Base-by-base conservation (phyloP, 106 monocot genomes). In the Dendrobium chrysotoxum region DNA sequence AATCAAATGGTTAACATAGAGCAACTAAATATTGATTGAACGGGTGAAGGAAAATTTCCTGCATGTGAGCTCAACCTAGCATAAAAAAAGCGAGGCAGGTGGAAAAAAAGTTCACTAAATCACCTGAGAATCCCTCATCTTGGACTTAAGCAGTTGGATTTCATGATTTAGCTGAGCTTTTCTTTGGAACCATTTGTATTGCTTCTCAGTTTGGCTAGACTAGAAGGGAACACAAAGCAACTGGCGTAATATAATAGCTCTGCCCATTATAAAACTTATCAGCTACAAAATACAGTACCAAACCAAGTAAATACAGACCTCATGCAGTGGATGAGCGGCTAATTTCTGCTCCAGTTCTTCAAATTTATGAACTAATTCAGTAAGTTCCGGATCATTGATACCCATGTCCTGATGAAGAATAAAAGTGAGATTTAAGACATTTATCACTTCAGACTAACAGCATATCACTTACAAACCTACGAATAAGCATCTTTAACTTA, bases 91-190 rank as follows among this genome's bases (percentile, higher is more conserved):
- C 20, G 28, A 76, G 1, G 28, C 20, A 47, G 7, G 25, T 26
- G 28, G 35, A 76, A 47, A 47, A 76, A 21, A 21, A 47, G 26
- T 26, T 40, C 47, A 45, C 20, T 23, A 28, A 26, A 47, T 71
- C 80, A 99, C 98, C 91, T 99, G 95, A 66, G 99, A 99, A 18
- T 99, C 95, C 40, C 91, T 84, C 95, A 99, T 95, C 79, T 89
- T 93, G 21, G 95, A 88, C 82, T 91, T 99, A 25, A 99, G 85
- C 68, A 83, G 89, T 61, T 99, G 99, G 72, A 99, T 99, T 86
- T 99, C 95, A 86, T 95, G 88, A 88, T 89, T 95, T 71, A 99
- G 79, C 72, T 95, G 93, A 41, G 99, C 99, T 93, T 99, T 99
- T 84, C 93, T 95, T 82, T 99, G 88, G 40, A 93, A 95, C 82